Percentiles rank a stretch among this genome's conserved stretches.
These are phyloP conservation scores for Firmiana major DNA, from an alignment of 345 rosid species.

Conservation along the genomic window DNA sequence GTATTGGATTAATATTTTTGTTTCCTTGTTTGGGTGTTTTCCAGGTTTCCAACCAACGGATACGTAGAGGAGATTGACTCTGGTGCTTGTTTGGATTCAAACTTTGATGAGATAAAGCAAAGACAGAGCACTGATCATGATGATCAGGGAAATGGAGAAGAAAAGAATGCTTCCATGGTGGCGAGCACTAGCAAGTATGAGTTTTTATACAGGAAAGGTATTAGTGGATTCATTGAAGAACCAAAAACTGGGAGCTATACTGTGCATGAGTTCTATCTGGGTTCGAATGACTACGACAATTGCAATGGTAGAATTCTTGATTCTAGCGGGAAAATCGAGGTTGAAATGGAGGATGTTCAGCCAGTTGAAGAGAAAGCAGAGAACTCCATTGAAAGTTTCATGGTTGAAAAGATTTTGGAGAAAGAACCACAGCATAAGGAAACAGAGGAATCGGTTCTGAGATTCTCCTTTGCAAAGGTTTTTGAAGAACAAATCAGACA, in stretches of 20 bases:
- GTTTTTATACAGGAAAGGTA: slow-evolving; percentile 28
- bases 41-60: slow-evolving; percentile 25
- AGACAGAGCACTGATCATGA: neutral
- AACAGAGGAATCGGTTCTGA: slow-evolving; percentile 9
- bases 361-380: slow-evolving; percentile 10
- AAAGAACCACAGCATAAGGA: neutral
- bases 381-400: slow-evolving; percentile 13
- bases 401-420: neutral
- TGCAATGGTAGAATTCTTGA: neutral
- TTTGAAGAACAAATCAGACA: neutral
- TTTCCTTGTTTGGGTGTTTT: neutral
- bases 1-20: neutral
- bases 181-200: slow-evolving; percentile 30
- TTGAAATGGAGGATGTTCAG: neutral
- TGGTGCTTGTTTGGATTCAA: slow-evolving; percentile 20
- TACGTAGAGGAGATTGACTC: slow-evolving; percentile 18
- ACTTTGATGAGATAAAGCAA: slow-evolving; percentile 5
- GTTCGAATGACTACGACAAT: neutral
- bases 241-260: slow-evolving; percentile 37
- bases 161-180: slow-evolving; percentile 19
- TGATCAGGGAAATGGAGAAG: slow-evolving; percentile 18
- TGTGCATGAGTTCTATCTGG: slow-evolving; percentile 33
- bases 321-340: neutral
- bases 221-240: slow-evolving; percentile 51
- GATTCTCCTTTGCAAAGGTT: slow-evolving; percentile 10